Conservation (phyloP, 2,329 filamentous ascomycete genomes). For the Colletotrichum higginsianum region DNA sequence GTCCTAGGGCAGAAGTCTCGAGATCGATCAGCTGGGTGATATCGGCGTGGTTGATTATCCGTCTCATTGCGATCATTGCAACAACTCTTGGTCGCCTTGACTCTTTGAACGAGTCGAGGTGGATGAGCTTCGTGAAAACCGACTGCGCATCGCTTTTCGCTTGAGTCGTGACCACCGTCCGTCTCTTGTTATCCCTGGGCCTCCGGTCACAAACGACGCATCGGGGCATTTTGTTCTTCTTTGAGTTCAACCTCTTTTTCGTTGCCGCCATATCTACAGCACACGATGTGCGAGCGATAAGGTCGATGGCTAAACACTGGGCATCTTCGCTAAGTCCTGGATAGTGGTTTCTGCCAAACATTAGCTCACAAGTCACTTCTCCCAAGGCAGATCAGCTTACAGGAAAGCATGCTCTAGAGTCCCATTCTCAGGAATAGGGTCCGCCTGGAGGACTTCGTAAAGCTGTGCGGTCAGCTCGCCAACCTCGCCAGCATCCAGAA, state of each 20-base stretch:
- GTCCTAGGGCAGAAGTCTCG: conserved; percentile 76
- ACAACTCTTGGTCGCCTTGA: conserved; percentile 76
- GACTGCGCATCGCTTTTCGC: conserved; percentile 57
- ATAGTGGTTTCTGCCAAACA: conserved; percentile 56
- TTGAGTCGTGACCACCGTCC: background rate
- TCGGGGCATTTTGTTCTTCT: background rate
- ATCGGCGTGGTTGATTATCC: conserved; percentile 77
- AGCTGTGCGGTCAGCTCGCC: conserved; percentile 45
- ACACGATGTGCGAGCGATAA: conserved; percentile 72
- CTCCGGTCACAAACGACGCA: conserved; percentile 24
- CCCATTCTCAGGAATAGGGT: conserved; percentile 46
- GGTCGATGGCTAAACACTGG: conserved; percentile 67
- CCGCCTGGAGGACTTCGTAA: conserved; percentile 49
- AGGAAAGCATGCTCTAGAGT: conserved; percentile 56
- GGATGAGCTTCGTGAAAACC: conserved; percentile 63
- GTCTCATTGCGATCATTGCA: conserved; percentile 80
- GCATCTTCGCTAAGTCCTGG: conserved; percentile 61
- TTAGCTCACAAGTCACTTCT: background rate
- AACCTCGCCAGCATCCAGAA: conserved; percentile 44
- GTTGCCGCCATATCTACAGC: conserved; percentile 61
- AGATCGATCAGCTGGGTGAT: conserved; percentile 75
- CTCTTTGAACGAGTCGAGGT: conserved; percentile 62
- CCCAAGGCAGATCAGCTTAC: conserved; percentile 57
- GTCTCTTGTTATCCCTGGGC: background rate
- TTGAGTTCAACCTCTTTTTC: background rate